Percentiles rank a stretch among this genome's conserved stretches.
phyloP scores from a whole-genome alignment of 2,329 filamentous ascomycete species.

The Verticillium alfalfae region DNA sequence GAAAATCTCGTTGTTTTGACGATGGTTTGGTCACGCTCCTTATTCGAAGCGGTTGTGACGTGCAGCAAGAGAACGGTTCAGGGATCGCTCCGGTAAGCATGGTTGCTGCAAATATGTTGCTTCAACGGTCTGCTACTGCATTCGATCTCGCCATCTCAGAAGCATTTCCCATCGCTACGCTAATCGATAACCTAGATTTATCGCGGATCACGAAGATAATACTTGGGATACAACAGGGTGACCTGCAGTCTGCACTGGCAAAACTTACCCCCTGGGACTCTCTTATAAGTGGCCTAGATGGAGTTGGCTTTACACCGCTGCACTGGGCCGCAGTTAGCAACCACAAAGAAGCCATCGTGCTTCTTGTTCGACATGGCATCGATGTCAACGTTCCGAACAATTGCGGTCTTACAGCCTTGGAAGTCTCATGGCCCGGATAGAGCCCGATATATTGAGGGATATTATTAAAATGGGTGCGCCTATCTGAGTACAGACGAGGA shows the following conservation, averaged over 20 bases:
- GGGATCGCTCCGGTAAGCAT: no score
- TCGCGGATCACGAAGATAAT: not conserved
- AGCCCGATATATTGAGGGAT: not conserved
- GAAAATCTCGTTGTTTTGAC: not conserved
- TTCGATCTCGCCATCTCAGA: not conserved
- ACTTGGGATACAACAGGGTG: not conserved
- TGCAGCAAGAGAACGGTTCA: no score
- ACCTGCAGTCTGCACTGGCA: not conserved
- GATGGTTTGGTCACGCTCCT: no score
- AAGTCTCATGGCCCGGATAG: not conserved
- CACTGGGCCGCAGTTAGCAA: not conserved
- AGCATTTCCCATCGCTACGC: not conserved
- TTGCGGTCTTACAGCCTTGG: not conserved
- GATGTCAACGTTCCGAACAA: not conserved
- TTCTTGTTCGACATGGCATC: not conserved
- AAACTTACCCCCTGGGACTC: not conserved
- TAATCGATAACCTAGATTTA: not conserved
- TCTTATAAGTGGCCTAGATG: not conserved
- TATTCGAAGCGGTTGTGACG: no score
- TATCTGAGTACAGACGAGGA: not conserved
- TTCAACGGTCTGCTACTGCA: no score
- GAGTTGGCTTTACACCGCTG: not conserved
- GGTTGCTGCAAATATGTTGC: no score
- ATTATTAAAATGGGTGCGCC: not conserved
- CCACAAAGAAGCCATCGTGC: no score